phyloP scores from a whole-genome alignment of 345 rosid genomes.

The Camelina hispida region DNA sequence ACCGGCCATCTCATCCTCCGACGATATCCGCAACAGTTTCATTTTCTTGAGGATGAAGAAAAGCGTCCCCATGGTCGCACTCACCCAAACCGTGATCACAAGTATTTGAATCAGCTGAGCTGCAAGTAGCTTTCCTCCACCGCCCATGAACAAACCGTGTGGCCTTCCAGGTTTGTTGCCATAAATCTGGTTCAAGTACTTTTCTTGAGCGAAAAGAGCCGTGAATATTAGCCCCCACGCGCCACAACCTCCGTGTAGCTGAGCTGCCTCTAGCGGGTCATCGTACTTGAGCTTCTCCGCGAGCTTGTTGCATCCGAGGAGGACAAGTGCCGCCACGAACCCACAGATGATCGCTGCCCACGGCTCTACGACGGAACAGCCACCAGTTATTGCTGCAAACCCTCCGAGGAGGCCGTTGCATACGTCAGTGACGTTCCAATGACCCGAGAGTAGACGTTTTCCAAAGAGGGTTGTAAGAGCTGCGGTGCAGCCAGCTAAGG shows the following conservation, averaged over 20 bases:
- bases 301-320: constrained; percentile 62
- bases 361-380: constrained; percentile 83
- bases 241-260: constrained; percentile 85
- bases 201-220: constrained; percentile 58
- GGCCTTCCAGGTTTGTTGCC: constrained; percentile 45
- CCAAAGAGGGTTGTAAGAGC: constrained; percentile 78
- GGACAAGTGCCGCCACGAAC: constrained; percentile 64
- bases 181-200: constrained; percentile 65
- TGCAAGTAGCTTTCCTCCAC: constrained; percentile 70
- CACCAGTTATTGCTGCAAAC: constrained; percentile 82
- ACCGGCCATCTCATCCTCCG: constrained; percentile 72
- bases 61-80: constrained; percentile 76
- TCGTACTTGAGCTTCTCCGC: constrained; percentile 61
- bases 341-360: constrained; percentile 88
- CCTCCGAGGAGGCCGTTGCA: constrained; percentile 86
- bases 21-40: constrained; percentile 63
- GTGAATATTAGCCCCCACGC: constrained; percentile 81
- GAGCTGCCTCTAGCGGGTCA: constrained; percentile 78
- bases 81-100: constrained; percentile 69
- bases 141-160: constrained; percentile 73
- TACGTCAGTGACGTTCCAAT: constrained; percentile 79
- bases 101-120: constrained; percentile 70
- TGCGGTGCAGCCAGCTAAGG: constrained; percentile 79
- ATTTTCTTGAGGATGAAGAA: constrained; percentile 57
- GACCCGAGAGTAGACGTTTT: constrained; percentile 67